These are phyloP conservation scores for Wickerhamiella nectarea DNA, from an alignment of 805 yeast species.

Conservation along the genomic window DNA sequence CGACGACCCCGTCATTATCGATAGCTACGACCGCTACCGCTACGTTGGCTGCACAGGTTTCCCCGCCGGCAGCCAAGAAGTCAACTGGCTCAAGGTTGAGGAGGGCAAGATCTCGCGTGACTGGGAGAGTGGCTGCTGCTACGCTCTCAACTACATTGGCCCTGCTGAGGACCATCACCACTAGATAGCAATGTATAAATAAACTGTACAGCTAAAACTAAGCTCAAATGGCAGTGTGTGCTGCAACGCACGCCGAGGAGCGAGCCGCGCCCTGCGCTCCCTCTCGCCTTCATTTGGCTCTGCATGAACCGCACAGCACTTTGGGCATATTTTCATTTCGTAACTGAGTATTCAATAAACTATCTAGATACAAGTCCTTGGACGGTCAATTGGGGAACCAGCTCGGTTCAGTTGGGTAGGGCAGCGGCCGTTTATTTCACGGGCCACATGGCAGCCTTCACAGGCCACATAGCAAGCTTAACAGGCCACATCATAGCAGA, in stretches of 20 bases:
- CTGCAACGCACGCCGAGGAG: too few relatives aligned
- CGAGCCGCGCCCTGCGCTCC: too few relatives aligned
- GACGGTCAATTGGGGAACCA: too few relatives aligned
- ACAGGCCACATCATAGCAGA: slow-evolving; percentile 3
- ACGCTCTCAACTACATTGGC: slow-evolving; percentile 78
- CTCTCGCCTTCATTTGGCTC: too few relatives aligned
- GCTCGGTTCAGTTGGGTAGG: too few relatives aligned
- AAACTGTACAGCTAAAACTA: not conserved
- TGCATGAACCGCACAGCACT: too few relatives aligned
- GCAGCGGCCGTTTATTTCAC: not conserved
- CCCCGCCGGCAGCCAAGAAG: slow-evolving; percentile 83
- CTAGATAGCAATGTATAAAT: not conserved
- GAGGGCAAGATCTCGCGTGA: slow-evolving; percentile 78
- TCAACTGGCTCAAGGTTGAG: slow-evolving; percentile 86
- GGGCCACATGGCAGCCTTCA: slow-evolving; percentile 2
- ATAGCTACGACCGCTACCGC: slow-evolving; percentile 83
- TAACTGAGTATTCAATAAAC: too few relatives aligned
- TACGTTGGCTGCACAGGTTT: slow-evolving; percentile 96
- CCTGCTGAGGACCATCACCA: slow-evolving; percentile 37
- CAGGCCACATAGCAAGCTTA: slow-evolving; percentile 4
- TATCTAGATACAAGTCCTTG: too few relatives aligned
- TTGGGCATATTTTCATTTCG: too few relatives aligned
- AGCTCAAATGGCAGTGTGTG: too few relatives aligned
- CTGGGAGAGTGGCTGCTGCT: slow-evolving; percentile 98
- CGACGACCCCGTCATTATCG: slow-evolving; percentile 76